Percentiles rank a stretch among this genome's conserved stretches.
Conservation (phyloP, 192 early-diverging fungal genomes). For the Backusella parvicylindrica region DNA sequence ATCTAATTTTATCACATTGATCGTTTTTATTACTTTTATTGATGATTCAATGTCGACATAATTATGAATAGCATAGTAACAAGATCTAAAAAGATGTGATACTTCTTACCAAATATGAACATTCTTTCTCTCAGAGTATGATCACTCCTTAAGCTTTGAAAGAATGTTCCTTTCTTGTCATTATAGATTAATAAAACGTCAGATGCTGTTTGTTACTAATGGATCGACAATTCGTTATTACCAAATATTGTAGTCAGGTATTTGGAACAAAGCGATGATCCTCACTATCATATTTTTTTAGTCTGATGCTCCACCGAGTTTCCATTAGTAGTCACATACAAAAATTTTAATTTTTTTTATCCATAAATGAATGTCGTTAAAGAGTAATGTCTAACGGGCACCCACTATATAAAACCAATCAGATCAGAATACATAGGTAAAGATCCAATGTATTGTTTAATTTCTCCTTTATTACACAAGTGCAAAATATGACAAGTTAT, state of each 20-base stretch:
- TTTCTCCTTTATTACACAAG: neutral
- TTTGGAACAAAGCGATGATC: neutral
- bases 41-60: neutral
- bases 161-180: neutral
- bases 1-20: neutral
- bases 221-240: neutral
- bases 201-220: neutral
- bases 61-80: neutral
- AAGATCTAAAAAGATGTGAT: neutral
- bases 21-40: neutral
- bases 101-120: neutral
- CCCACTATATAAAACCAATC: neutral
- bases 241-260: too few relatives aligned
- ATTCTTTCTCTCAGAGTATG: neutral
- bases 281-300: neutral
- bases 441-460: neutral
- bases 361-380: neutral
- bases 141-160: conserved; percentile 1
- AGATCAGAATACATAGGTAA: neutral
- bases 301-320: too few relatives aligned
- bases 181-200: neutral
- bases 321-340: too few relatives aligned
- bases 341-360: neutral
- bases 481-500: neutral
- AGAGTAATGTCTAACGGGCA: neutral